These are phyloP conservation scores for Alloteropsis semialata DNA, from an alignment of 176 grass and related monocot genomes.

Conservation along the genomic window DNA sequence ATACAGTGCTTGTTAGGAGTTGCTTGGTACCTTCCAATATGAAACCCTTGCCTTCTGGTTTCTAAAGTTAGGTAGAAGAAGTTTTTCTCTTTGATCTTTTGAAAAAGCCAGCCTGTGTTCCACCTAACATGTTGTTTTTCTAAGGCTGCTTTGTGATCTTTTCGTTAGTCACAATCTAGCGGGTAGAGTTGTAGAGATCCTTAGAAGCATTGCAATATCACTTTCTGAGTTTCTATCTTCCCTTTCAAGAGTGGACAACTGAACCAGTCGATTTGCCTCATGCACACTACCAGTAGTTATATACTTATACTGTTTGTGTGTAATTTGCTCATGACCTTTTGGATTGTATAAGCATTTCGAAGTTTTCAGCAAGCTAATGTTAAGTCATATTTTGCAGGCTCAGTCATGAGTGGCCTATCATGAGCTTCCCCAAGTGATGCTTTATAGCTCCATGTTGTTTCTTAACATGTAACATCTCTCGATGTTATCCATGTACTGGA, in stretches of 20 bases:
- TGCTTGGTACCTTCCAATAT: slow-evolving; percentile 34
- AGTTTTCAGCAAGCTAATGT: slow-evolving; percentile 3
- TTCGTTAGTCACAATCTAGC: slow-evolving; percentile 39
- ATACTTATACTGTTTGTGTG: neutral
- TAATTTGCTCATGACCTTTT: neutral
- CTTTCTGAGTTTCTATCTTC: slow-evolving; percentile 13
- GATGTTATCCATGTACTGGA: slow-evolving; percentile 32
- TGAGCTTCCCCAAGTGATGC: slow-evolving; percentile 31
- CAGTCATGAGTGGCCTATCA: slow-evolving; percentile 3
- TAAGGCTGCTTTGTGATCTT: slow-evolving; percentile 36
- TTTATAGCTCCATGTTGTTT: neutral
- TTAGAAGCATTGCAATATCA: slow-evolving; percentile 24
- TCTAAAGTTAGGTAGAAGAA: slow-evolving; percentile 34
- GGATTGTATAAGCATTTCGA: neutral
- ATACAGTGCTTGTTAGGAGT: slow-evolving; percentile 29
- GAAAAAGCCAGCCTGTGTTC: slow-evolving; percentile 11
- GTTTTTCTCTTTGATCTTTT: slow-evolving; percentile 33
- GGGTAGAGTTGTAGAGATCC: slow-evolving; percentile 16
- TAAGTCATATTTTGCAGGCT: slow-evolving; percentile 34
- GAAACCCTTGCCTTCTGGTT: slow-evolving; percentile 33
- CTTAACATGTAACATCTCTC: slow-evolving; percentile 32
- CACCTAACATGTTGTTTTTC: slow-evolving; percentile 42
- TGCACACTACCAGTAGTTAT: neutral
- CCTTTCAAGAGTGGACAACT: neutral
- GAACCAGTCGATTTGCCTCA: neutral